Evolutionary conservation across 208 protist genomes (phyloP).

Genomic region (Wallacemonas sp.): DNA sequence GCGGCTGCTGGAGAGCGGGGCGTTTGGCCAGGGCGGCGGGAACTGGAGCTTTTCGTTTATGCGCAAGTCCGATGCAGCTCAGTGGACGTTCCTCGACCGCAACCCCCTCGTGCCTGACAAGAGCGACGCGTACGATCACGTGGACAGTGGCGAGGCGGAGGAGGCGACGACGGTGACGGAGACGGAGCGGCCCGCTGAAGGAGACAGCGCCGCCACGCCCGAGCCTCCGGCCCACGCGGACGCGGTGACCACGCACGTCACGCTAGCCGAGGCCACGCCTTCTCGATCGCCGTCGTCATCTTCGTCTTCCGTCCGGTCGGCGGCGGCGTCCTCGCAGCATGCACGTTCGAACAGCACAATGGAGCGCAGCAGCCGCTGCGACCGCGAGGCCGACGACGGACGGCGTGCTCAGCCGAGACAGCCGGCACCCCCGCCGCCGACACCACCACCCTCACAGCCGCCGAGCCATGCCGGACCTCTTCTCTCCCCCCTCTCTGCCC

Average conservation of each 20-base stretch:
- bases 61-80: slow-evolving; percentile 1
- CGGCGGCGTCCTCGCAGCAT: too few species aligned
- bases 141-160: not conserved
- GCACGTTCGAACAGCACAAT: not conserved
- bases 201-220: too few species aligned
- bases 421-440: too few species aligned
- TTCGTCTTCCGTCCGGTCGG: too few species aligned
- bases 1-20: slow-evolving; percentile 20
- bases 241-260: too few species aligned
- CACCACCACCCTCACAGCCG: too few species aligned
- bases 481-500: too few species aligned
- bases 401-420: not conserved
- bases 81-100: slow-evolving; percentile 10
- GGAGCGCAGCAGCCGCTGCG: not conserved
- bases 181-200: too few species aligned
- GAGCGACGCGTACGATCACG: too few species aligned
- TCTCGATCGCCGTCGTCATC: too few species aligned
- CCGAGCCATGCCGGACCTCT: not conserved
- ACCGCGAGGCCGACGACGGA: not conserved
- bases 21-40: slow-evolving; percentile 15
- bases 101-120: not conserved
- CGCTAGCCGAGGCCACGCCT: not conserved
- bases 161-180: not conserved
- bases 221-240: too few species aligned
- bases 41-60: slow-evolving; percentile 31